These are phyloP conservation scores for Termitomyces sp. DNA, from an alignment of 1,284 basidiomycete species.

Conservation along the genomic window DNA sequence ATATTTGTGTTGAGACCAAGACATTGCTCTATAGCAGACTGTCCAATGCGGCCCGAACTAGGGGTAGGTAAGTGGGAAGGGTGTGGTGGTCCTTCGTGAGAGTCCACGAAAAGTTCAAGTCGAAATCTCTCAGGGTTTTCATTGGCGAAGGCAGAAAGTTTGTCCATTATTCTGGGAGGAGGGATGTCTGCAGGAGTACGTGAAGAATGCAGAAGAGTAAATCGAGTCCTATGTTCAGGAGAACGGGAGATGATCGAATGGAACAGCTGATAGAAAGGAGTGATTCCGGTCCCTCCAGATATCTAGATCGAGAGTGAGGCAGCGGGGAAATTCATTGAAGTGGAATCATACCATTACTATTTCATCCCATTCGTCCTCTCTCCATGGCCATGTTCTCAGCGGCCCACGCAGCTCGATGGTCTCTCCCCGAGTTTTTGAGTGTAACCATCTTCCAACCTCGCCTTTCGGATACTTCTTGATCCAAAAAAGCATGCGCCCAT, in stretches of 20 bases:
- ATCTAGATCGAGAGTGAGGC: constrained; percentile 42
- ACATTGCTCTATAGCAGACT: constrained; percentile 38
- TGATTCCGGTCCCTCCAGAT: constrained; percentile 79
- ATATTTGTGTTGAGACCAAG: constrained; percentile 26
- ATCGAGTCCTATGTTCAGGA: constrained; percentile 39
- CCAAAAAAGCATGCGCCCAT: constrained; percentile 67
- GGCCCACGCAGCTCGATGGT: constrained; percentile 75
- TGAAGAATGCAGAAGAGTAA: constrained; percentile 70
- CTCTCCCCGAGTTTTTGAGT: constrained; percentile 64
- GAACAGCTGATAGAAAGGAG: constrained; percentile 73
- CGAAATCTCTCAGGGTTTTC: constrained; percentile 49
- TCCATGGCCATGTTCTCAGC: constrained; percentile 66
- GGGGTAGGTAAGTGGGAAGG: constrained; percentile 21
- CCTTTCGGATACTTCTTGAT: constrained; percentile 75
- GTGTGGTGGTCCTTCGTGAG: constrained; percentile 27
- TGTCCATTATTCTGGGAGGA: constrained; percentile 50
- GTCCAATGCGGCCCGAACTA: constrained; percentile 50
- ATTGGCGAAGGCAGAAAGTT: constrained; percentile 41
- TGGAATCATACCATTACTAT: constrained; percentile 61
- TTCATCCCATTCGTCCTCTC: constrained; percentile 63
- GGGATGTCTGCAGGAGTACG: constrained; percentile 58
- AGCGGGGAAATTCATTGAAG: neutral
- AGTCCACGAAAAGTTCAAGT: constrained; percentile 60
- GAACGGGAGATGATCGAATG: constrained; percentile 33
- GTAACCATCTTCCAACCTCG: constrained; percentile 79